phyloP scores from a whole-genome alignment of 1,284 basidiomycete genomes.

The Paramarasmius palmivorus region DNA sequence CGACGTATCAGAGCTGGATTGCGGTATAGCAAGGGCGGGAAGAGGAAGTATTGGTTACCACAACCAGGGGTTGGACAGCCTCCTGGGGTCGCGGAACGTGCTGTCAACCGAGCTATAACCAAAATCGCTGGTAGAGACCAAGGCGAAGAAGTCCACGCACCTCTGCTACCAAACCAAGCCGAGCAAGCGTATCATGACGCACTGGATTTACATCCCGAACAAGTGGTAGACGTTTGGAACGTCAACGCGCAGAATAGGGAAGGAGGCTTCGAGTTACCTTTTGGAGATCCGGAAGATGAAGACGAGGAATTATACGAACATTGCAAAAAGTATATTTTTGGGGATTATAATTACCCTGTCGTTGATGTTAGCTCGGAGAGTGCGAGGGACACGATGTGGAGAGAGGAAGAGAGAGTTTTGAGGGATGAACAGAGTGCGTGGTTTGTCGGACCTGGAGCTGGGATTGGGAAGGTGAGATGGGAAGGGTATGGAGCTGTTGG shows the following conservation, averaged over 20 bases:
- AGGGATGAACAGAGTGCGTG: constrained; percentile 69
- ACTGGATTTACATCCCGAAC: constrained; percentile 48
- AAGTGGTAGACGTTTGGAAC: constrained; percentile 38
- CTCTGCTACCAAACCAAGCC: constrained; percentile 69
- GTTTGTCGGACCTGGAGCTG: constrained; percentile 61
- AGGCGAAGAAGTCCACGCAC: constrained; percentile 71
- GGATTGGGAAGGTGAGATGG: constrained; percentile 48
- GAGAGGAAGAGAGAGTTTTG: constrained; percentile 70
- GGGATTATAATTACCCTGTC: constrained; percentile 90
- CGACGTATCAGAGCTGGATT: constrained; percentile 86
- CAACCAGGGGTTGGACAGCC: constrained; percentile 45
- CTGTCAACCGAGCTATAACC: constrained; percentile 42
- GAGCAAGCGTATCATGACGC: constrained; percentile 68
- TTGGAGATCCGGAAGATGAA: constrained; percentile 59
- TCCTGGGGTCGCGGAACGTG: constrained; percentile 38
- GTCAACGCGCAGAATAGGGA: constrained; percentile 37
- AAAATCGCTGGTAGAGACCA: constrained; percentile 48
- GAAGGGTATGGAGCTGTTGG: constrained; percentile 61
- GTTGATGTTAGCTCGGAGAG: constrained; percentile 83
- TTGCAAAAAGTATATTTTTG: constrained; percentile 78
- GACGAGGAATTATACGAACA: constrained; percentile 75
- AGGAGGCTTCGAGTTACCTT: constrained; percentile 66
- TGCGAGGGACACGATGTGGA: constrained; percentile 67
- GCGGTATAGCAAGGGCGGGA: constrained; percentile 87
- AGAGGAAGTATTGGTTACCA: constrained; percentile 89